These are phyloP conservation scores for Pyricularia pennisetigena DNA, from an alignment of 2,329 filamentous ascomycete species.

Conservation along the genomic window DNA sequence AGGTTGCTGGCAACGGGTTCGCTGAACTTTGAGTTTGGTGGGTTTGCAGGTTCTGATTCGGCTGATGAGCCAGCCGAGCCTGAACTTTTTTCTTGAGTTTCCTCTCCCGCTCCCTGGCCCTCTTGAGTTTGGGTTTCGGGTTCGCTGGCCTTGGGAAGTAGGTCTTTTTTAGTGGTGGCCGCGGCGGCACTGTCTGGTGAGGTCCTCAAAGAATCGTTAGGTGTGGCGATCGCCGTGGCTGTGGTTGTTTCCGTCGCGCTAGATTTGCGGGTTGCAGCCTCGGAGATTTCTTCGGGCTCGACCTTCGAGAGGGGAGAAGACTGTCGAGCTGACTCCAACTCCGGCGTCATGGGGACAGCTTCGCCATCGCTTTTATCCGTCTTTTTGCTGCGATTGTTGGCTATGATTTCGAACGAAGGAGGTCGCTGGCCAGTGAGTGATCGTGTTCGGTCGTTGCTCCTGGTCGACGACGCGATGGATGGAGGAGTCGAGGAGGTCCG, in stretches of 20 bases:
- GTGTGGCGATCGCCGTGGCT: not conserved
- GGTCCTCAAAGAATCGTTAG: not conserved
- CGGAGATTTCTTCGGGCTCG: not conserved
- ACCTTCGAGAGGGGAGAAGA: not conserved
- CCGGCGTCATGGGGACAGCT: not conserved
- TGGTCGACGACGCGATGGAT: not conserved
- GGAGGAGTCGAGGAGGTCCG: constrained; percentile 1
- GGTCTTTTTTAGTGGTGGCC: not conserved
- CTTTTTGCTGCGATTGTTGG: not conserved
- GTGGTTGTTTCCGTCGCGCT: not conserved
- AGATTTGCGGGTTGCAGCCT: not conserved
- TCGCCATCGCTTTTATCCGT: not conserved
- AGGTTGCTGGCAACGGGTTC: not conserved
- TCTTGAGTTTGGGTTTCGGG: not conserved
- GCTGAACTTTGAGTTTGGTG: not conserved
- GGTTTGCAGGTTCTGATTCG: not conserved
- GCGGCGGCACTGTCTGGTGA: not conserved
- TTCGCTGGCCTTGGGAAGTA: not conserved
- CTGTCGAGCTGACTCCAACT: not conserved
- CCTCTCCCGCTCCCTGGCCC: not conserved
- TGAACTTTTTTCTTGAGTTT: not conserved
- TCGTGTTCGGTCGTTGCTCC: not conserved
- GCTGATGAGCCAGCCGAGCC: not conserved
- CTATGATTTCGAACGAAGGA: not conserved
- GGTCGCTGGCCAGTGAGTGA: constrained; percentile 1